Evolutionary conservation across 768 basidiomycete genomes (phyloP).

Genomic region (Mycena olivaceomarginata): DNA sequence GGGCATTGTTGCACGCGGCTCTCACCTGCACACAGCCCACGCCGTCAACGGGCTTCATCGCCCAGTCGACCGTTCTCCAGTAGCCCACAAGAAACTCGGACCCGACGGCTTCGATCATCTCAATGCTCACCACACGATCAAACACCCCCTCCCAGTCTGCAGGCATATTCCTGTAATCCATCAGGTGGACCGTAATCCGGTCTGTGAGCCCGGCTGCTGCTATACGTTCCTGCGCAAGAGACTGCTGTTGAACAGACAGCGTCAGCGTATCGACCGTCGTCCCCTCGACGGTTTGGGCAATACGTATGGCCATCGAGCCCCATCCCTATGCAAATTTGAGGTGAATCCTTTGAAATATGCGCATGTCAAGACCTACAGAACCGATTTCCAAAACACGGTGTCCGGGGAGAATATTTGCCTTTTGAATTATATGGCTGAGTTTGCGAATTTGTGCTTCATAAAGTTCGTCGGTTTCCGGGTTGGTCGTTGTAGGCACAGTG

Average conservation of each 20-base stretch:
- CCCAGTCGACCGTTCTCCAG: conserved; percentile 81
- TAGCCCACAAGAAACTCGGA: conserved; percentile 79
- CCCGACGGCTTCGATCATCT: conserved; percentile 88
- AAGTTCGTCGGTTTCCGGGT: conserved; percentile 55
- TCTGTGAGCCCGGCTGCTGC: conserved; percentile 68
- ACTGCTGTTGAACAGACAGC: conserved; percentile 79
- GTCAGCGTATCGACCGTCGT: conserved; percentile 85
- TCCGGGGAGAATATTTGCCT: conserved; percentile 76
- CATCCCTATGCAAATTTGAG: conserved; percentile 65
- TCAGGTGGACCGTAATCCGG: conserved; percentile 79
- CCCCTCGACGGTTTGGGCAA: conserved; percentile 71
- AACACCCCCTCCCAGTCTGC: conserved; percentile 78
- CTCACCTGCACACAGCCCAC: conserved; percentile 84
- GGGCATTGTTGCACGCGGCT: conserved; percentile 72
- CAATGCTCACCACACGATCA: conserved; percentile 82
- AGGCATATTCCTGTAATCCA: conserved; percentile 85
- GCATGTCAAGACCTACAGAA: conserved; percentile 51
- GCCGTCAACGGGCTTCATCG: conserved; percentile 73
- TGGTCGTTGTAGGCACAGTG: conserved; percentile 34
- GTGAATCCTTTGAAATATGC: background rate
- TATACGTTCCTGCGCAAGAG: conserved; percentile 74
- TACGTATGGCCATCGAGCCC: conserved; percentile 82
- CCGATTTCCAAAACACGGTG: conserved; percentile 83
- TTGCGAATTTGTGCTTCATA: conserved; percentile 77
- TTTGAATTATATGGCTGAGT: conserved; percentile 76